phyloP scores from a whole-genome alignment of 1,284 basidiomycete species.

The Malassezia cuniculi region DNA sequence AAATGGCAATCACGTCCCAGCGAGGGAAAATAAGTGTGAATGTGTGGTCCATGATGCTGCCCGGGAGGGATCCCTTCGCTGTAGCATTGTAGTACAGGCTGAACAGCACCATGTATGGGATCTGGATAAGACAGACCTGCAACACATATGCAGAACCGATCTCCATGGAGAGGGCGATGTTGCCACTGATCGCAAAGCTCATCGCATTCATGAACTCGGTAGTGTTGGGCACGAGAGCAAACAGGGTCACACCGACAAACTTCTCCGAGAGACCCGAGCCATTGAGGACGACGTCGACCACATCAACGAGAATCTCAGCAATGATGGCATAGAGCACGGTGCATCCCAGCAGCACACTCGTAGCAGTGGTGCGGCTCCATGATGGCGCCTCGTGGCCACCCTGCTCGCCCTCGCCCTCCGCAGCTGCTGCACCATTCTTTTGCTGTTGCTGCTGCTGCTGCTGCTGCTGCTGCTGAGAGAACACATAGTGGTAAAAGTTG shows the following conservation, averaged over 20 bases:
- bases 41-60: constrained; percentile 20
- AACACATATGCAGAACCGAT: constrained; percentile 97
- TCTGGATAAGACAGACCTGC: constrained; percentile 93
- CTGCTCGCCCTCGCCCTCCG: constrained; percentile 50
- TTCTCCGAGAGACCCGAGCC: constrained; percentile 95
- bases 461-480: constrained; percentile 10
- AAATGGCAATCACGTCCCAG: constrained; percentile 94
- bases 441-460: constrained; percentile 20
- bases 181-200: constrained; percentile 93
- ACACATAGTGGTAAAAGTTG: constrained; percentile 11
- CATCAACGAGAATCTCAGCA: constrained; percentile 85
- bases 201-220: constrained; percentile 99
- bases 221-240: constrained; percentile 93
- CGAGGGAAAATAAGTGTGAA: constrained; percentile 74
- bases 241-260: constrained; percentile 88
- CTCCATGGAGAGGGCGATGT: constrained; percentile 90
- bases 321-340: constrained; percentile 90
- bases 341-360: constrained; percentile 50
- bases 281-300: constrained; percentile 84
- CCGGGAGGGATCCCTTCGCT: constrained; percentile 43
- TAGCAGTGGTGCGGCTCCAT: constrained; percentile 32
- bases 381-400: constrained; percentile 89
- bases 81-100: constrained; percentile 86
- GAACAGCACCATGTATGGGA: constrained; percentile 97
- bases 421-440: constrained; percentile 18